phyloP scores from a whole-genome alignment of 1,139 yeast genomes.

The Scheffersomyces cryptocercus region DNA sequence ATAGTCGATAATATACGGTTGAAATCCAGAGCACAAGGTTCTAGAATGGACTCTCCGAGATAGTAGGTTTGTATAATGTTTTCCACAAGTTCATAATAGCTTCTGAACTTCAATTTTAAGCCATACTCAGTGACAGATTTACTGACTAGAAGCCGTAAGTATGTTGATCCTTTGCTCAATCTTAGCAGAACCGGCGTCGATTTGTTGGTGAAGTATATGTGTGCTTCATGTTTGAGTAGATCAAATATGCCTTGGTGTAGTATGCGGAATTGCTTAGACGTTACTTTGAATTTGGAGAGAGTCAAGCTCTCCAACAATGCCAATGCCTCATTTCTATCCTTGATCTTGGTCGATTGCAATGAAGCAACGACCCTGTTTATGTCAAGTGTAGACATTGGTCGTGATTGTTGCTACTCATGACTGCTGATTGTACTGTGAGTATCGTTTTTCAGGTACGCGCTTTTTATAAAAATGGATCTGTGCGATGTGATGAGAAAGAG shows the following conservation, averaged over 20 bases:
- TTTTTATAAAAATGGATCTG: too few species aligned
- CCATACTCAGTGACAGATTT: slow-evolving; percentile 18
- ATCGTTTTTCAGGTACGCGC: too few species aligned
- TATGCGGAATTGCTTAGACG: slow-evolving; percentile 23
- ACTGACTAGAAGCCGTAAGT: slow-evolving; percentile 34
- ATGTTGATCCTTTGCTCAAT: slow-evolving; percentile 40
- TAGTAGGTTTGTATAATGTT: slow-evolving; percentile 22
- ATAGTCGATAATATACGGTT: slow-evolving; percentile 28
- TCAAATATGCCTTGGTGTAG: slow-evolving; percentile 40
- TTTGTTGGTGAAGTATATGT: slow-evolving; percentile 30
- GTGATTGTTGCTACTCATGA: too few species aligned
- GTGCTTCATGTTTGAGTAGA: slow-evolving; percentile 42
- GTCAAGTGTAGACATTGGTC: slow-evolving; percentile 22
- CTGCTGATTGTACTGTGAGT: too few species aligned
- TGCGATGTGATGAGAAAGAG: too few species aligned
- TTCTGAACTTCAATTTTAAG: slow-evolving; percentile 30
- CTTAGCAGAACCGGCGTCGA: slow-evolving; percentile 37
- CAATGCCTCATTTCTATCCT: slow-evolving; percentile 56
- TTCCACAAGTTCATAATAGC: slow-evolving; percentile 26
- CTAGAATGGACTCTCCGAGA: slow-evolving; percentile 18
- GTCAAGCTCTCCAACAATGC: slow-evolving; percentile 36
- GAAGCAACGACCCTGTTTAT: slow-evolving; percentile 18
- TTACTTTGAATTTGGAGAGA: slow-evolving; percentile 20
- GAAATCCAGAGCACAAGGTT: slow-evolving; percentile 40
- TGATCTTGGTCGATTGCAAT: slow-evolving; percentile 46